phyloP scores from a whole-genome alignment of 2,329 filamentous ascomycete genomes.

The Beauveria bassiana region DNA sequence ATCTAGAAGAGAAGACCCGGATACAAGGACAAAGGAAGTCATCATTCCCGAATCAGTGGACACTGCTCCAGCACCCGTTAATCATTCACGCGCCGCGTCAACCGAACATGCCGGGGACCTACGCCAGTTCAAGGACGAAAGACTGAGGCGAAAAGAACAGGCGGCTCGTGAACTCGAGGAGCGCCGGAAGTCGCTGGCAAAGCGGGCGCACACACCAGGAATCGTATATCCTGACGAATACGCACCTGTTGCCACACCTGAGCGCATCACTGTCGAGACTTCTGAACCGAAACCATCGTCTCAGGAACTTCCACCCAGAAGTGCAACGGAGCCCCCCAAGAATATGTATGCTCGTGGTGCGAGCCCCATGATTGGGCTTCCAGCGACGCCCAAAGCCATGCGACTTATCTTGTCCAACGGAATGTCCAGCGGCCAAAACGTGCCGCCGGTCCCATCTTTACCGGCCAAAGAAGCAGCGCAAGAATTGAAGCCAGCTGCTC shows the following conservation, averaged over 20 bases:
- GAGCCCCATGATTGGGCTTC: conserved; percentile 63
- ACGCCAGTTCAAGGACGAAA: conserved; percentile 49
- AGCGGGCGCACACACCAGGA: conserved; percentile 68
- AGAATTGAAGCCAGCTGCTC: conserved; percentile 24
- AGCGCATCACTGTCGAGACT: conserved; percentile 31
- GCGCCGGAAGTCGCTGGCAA: conserved; percentile 73
- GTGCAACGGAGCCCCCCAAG: conserved; percentile 55
- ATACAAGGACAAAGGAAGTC: conserved; percentile 27
- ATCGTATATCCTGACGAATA: conserved; percentile 67
- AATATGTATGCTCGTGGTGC: conserved; percentile 37
- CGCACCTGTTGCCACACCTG: conserved; percentile 14
- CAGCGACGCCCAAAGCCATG: conserved; percentile 88
- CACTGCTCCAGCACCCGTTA: conserved; percentile 21
- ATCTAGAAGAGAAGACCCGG: conserved; percentile 29
- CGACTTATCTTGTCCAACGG: conserved; percentile 61
- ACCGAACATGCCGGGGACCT: conserved; percentile 46
- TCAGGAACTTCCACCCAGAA: conserved; percentile 45
- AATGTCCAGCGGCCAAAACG: conserved; percentile 17
- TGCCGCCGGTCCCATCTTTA: not conserved
- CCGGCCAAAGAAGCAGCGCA: conserved; percentile 16
- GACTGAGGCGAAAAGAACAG: conserved; percentile 60
- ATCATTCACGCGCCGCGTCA: conserved; percentile 30
- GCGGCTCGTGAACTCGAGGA: conserved; percentile 84
- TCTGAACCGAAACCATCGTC: conserved; percentile 32
- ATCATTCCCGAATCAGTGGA: conserved; percentile 23